Evolutionary conservation across 78 protist species (phyloP).

Genomic region (Dictyostelium firmibasis): DNA sequence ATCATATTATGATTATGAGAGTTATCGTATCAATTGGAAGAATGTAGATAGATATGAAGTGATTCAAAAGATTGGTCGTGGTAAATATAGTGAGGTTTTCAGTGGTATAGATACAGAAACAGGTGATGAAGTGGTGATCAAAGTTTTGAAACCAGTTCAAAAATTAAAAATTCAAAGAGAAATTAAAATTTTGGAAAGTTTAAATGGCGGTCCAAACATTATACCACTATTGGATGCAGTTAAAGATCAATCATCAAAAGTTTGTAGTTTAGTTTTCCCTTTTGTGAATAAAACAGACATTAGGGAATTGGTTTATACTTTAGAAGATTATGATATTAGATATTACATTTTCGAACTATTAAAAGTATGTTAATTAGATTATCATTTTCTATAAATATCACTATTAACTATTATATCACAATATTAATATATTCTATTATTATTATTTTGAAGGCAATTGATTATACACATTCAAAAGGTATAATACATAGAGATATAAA

Average conservation of each 20-base stretch:
- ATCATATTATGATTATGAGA: conserved; percentile 76
- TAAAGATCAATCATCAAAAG: conserved; percentile 93
- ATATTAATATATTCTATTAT: not conserved
- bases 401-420: too few relatives aligned
- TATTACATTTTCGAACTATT: conserved; percentile 98
- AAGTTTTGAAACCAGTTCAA: conserved; percentile 92
- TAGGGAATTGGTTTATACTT: conserved; percentile 93
- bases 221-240: conserved; percentile 96
- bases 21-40: conserved; percentile 52
- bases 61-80: conserved; percentile 98
- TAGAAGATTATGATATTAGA: conserved; percentile 93
- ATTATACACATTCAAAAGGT: conserved; percentile 87
- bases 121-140: conserved; percentile 83
- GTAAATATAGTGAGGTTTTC: conserved; percentile 99
- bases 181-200: conserved; percentile 90
- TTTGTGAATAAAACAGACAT: conserved; percentile 96
- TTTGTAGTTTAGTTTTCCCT: conserved; percentile 96
- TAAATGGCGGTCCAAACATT: conserved; percentile 97
- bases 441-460: conserved; percentile 41
- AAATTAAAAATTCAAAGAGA: conserved; percentile 97
- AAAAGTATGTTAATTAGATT: conserved; percentile 43
- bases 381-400: too few relatives aligned
- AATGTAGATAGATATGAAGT: conserved; percentile 93
- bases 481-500: conserved; percentile 96
- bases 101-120: conserved; percentile 90